These are phyloP conservation scores for Jaapia argillacea DNA, from an alignment of 768 basidiomycete species.

Conservation along the genomic window DNA sequence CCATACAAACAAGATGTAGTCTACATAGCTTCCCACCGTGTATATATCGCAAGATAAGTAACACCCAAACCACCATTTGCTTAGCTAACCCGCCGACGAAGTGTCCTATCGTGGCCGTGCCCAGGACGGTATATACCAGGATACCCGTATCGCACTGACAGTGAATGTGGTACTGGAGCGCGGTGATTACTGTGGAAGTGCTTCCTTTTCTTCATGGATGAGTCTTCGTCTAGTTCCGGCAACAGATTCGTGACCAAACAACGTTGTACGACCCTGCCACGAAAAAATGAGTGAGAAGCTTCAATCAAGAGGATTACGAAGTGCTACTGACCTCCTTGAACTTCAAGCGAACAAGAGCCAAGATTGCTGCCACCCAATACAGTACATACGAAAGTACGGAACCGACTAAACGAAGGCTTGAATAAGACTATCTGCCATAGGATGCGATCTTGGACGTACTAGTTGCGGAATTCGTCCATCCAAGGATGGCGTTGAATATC, in stretches of 20 bases:
- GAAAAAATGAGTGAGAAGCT: constrained; percentile 1
- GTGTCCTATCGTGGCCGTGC: too few species aligned
- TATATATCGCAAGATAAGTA: too few species aligned
- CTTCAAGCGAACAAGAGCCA: constrained; percentile 56
- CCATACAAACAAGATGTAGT: too few species aligned
- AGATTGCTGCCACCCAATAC: constrained; percentile 85
- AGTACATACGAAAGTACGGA: constrained; percentile 80
- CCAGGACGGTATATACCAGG: too few species aligned
- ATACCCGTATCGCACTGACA: too few species aligned
- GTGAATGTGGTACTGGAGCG: too few species aligned
- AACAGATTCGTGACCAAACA: constrained; percentile 54
- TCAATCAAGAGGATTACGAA: neutral
- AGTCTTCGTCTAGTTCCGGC: too few species aligned
- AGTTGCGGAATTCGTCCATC: constrained; percentile 82
- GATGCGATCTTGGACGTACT: constrained; percentile 23
- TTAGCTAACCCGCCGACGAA: too few species aligned
- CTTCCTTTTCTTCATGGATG: too few species aligned
- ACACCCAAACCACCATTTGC: too few species aligned
- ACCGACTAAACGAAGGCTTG: constrained; percentile 38
- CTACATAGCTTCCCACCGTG: too few species aligned
- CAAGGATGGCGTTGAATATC: constrained; percentile 78
- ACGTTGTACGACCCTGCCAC: constrained; percentile 52
- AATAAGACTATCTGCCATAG: neutral
- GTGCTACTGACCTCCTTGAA: constrained; percentile 27
- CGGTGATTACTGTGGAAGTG: too few species aligned